These are phyloP conservation scores for Aspergillus texensis DNA, from an alignment of 2,329 filamentous ascomycete species.

Conservation along the genomic window DNA sequence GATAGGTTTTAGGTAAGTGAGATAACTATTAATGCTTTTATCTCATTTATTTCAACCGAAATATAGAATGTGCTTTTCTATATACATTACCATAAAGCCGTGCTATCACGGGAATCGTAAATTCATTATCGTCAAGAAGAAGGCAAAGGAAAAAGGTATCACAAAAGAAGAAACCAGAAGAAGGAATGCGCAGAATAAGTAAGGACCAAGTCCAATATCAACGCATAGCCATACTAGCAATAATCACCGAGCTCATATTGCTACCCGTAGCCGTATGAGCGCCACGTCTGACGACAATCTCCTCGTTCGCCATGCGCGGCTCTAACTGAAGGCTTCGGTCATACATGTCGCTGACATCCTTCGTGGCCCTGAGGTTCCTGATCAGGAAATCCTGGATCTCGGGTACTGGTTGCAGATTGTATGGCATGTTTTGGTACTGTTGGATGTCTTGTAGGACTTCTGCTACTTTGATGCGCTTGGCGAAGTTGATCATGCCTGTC, in stretches of 20 bases:
- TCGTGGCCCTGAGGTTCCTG: conserved; percentile 86
- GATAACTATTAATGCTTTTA: neutral
- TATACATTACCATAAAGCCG: neutral
- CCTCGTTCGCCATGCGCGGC: conserved; percentile 88
- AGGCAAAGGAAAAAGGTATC: neutral
- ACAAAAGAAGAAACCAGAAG: neutral
- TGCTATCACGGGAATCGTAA: neutral
- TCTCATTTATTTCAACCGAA: neutral
- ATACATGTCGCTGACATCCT: conserved; percentile 96
- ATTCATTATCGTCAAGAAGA: neutral
- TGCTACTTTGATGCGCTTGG: conserved; percentile 24
- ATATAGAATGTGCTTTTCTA: neutral
- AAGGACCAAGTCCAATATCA: neutral
- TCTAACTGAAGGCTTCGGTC: conserved; percentile 88
- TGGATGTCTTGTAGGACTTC: conserved; percentile 61
- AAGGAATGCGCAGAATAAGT: too few relatives aligned
- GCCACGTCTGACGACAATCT: conserved; percentile 69
- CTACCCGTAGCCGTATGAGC: conserved; percentile 18
- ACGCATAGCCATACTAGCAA: conserved; percentile 21
- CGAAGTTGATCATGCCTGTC: conserved; percentile 71
- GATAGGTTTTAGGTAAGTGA: neutral
- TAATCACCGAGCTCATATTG: conserved; percentile 21
- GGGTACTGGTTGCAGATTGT: conserved; percentile 78
- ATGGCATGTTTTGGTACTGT: conserved; percentile 91
- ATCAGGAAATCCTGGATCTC: conserved; percentile 80